phyloP scores from a whole-genome alignment of 805 yeast species.

The Clavispora asparagi region DNA sequence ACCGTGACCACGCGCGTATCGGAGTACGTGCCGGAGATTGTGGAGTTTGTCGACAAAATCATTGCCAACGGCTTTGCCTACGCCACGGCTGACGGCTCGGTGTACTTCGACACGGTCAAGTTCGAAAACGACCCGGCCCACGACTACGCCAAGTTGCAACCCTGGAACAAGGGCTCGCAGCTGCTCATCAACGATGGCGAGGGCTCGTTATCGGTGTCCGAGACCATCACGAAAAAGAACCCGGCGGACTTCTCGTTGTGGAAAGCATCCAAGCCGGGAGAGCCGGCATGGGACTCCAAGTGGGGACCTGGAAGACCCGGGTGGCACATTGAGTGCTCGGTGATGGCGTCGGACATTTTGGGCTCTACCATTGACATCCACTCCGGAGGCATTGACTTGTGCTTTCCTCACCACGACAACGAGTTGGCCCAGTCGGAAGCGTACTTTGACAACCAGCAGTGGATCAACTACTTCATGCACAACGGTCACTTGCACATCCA shows the following conservation, averaged over 20 bases:
- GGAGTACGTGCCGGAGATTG: conserved; percentile 91
- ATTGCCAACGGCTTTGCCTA: conserved; percentile 81
- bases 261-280: conserved; percentile 96
- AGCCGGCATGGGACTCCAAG: conserved; percentile 91
- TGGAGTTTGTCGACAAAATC: conserved; percentile 70
- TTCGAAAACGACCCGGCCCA: conserved; percentile 73
- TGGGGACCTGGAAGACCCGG: conserved; percentile 99
- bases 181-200: conserved; percentile 91
- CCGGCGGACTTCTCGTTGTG: conserved; percentile 91
- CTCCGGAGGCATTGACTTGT: conserved; percentile 94
- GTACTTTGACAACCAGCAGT: conserved; percentile 78
- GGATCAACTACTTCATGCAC: conserved; percentile 96
- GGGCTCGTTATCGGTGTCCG: conserved; percentile 63
- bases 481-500: conserved; percentile 97
- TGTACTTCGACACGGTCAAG: conserved; percentile 85
- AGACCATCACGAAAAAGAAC: conserved; percentile 55
- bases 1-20: conserved; percentile 89
- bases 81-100: conserved; percentile 80
- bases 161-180: conserved; percentile 92
- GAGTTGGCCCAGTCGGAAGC: conserved; percentile 98
- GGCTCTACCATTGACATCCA: conserved; percentile 89
- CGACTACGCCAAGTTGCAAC: conserved; percentile 92
- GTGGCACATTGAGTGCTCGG: conserved; percentile 99
- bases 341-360: conserved; percentile 89
- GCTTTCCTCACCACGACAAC: conserved; percentile 98